Conservation (phyloP, 768 basidiomycete species). For the Podaxis mareebaensis region DNA sequence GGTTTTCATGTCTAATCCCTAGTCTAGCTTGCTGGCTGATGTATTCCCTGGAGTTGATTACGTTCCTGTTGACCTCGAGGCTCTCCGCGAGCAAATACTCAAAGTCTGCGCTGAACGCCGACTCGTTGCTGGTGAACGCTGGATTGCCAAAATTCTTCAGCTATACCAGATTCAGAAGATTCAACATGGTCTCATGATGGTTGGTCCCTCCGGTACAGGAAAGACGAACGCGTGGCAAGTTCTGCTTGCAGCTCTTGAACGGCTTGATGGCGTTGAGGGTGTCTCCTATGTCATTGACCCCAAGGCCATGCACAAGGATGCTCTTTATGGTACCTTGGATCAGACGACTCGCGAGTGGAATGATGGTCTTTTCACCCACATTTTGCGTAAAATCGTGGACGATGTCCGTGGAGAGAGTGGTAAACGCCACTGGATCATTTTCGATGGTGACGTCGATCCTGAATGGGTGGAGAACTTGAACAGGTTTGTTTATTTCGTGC, state of each 20-base stretch:
- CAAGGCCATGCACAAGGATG: slow-evolving; percentile 99
- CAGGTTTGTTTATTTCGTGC: slow-evolving; percentile 57
- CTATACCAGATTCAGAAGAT: slow-evolving; percentile 99
- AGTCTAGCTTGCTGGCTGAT: slow-evolving; percentile 80
- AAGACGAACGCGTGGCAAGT: slow-evolving; percentile 98
- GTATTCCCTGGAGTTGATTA: slow-evolving; percentile 98
- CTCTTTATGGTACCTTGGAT: slow-evolving; percentile 95
- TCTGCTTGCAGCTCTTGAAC: slow-evolving; percentile 84
- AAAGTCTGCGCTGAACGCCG: slow-evolving; percentile 86
- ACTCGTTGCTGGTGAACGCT: slow-evolving; percentile 82
- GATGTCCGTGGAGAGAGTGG: slow-evolving; percentile 97
- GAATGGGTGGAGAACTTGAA: slow-evolving; percentile 99
- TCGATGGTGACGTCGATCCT: slow-evolving; percentile 98
- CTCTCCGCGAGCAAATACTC: slow-evolving; percentile 80
- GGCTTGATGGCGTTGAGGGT: slow-evolving; percentile 90
- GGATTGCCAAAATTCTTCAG: slow-evolving; percentile 95
- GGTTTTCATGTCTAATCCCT: slow-evolving; percentile 13
- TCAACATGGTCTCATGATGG: slow-evolving; percentile 99
- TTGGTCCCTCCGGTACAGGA: slow-evolving; percentile 94
- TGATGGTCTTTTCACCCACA: slow-evolving; percentile 97
- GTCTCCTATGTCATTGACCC: slow-evolving; percentile 97
- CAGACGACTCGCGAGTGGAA: slow-evolving; percentile 99
- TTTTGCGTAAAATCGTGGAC: slow-evolving; percentile 96
- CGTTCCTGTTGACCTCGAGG: slow-evolving; percentile 83
- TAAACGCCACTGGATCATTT: slow-evolving; percentile 98